These are phyloP conservation scores for Neurospora terricola DNA, from an alignment of 495 filamentous ascomycete species.

Conservation along the genomic window DNA sequence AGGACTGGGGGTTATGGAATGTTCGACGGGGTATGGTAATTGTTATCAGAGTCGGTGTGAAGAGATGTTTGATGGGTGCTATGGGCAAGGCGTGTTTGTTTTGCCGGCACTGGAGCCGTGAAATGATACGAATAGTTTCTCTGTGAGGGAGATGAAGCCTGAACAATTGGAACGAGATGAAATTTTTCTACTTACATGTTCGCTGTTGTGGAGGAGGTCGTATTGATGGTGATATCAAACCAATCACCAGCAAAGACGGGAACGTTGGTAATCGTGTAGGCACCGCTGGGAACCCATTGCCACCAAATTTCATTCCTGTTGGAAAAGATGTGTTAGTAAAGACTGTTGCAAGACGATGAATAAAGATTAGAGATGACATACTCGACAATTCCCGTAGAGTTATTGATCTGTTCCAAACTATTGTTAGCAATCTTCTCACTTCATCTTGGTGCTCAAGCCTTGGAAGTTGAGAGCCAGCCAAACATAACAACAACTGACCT, in stretches of 20 bases:
- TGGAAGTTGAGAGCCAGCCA: not conserved
- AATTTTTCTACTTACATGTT: conserved; percentile 7
- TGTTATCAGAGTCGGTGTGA: not conserved
- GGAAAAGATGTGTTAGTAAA: not conserved
- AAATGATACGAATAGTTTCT: not conserved
- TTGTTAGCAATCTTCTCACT: not conserved
- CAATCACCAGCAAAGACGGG: conserved; percentile 19
- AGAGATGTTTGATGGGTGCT: not conserved
- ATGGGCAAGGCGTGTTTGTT: not conserved
- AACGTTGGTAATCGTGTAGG: conserved; percentile 14
- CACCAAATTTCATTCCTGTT: conserved; percentile 21
- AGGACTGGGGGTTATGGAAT: not conserved
- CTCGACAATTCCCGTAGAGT: conserved; percentile 11
- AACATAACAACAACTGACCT: conserved; percentile 5
- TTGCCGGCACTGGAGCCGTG: not conserved
- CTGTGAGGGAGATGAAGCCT: not conserved
- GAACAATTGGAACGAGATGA: not conserved
- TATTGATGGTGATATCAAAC: conserved; percentile 20
- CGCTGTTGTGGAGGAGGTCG: conserved; percentile 14
- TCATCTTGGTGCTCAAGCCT: rapidly evolving
- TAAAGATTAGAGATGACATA: not conserved
- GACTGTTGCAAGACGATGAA: not conserved
- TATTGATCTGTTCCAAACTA: conserved; percentile 9
- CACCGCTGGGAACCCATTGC: conserved; percentile 18
- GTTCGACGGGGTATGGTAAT: not conserved